These are phyloP conservation scores for Vanderwaltozyma polyspora DNA, from an alignment of 805 yeast species.

Conservation along the genomic window DNA sequence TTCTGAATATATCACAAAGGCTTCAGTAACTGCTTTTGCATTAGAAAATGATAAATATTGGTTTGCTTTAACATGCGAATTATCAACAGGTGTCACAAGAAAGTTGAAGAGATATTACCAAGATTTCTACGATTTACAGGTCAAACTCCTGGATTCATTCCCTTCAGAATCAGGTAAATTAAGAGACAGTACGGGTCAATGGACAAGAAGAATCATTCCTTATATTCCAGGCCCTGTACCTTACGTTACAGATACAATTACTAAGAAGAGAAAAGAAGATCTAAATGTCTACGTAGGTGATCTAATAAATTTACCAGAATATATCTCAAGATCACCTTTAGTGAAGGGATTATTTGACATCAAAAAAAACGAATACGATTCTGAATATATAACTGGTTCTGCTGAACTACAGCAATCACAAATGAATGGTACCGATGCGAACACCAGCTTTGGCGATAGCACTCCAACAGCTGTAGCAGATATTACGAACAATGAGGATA, in stretches of 20 bases:
- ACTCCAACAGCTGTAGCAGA: background rate
- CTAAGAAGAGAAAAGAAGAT: conserved; percentile 43
- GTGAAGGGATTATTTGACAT: conserved; percentile 65
- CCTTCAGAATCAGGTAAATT: conserved; percentile 85
- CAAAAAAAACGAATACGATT: conserved; percentile 27
- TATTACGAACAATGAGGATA: conserved; percentile 16
- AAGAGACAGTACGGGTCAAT: conserved; percentile 37
- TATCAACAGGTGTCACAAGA: conserved; percentile 58
- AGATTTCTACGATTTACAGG: conserved; percentile 92
- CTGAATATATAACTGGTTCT: conserved; percentile 8
- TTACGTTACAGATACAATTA: conserved; percentile 70
- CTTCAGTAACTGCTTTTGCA: conserved; percentile 68
- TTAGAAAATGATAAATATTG: conserved; percentile 82
- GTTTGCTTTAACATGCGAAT: conserved; percentile 60
- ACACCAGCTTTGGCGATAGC: background rate
- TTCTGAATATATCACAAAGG: conserved; percentile 28
- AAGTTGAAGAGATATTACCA: conserved; percentile 82
- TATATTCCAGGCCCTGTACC: conserved; percentile 94
- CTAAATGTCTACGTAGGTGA: conserved; percentile 46
- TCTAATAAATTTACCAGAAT: conserved; percentile 59
- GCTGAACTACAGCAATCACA: background rate
- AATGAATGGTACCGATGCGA: background rate
- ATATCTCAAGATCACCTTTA: conserved; percentile 58
- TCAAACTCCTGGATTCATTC: conserved; percentile 65
- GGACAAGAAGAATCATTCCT: conserved; percentile 71